A percentile compares a stretch with the other conserved stretches of the same genome.
phyloP scores from a whole-genome alignment of 2,329 filamentous ascomycete species.

The Magnaporthiopsis incrustans region DNA sequence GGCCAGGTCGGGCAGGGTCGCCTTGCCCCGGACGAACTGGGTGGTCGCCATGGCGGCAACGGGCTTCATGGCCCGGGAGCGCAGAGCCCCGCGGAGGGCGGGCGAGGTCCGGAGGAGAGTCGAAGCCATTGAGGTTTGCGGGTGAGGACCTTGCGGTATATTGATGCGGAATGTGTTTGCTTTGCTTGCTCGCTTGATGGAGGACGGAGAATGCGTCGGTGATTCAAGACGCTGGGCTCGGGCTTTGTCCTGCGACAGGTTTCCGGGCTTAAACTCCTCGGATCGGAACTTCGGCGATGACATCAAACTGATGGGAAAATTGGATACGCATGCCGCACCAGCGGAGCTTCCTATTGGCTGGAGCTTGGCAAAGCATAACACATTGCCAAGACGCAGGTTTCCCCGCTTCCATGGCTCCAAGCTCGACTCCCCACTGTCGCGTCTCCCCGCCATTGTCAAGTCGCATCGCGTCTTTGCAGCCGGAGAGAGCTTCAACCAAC shows the following conservation, averaged over 20 bases:
- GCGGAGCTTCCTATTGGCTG: neutral
- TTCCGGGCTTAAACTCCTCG: neutral
- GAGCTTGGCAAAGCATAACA: neutral
- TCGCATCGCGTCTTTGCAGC: neutral
- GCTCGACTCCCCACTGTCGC: neutral
- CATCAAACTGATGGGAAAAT: constrained; percentile 6
- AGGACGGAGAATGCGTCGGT: neutral
- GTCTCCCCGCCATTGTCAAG: neutral
- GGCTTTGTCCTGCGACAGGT: neutral
- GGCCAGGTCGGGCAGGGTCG: constrained; percentile 81
- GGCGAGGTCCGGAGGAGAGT: constrained; percentile 65
- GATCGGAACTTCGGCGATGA: constrained; percentile 7
- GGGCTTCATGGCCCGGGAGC: constrained; percentile 55
- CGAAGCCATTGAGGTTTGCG: constrained; percentile 55
- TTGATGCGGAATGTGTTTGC: neutral
- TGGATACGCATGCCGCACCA: neutral
- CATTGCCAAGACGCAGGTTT: too few species aligned
- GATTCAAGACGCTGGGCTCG: neutral
- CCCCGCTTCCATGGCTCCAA: neutral
- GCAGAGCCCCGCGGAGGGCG: constrained; percentile 61
- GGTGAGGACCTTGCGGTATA: neutral
- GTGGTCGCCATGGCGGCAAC: constrained; percentile 60
- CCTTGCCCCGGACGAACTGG: constrained; percentile 78
- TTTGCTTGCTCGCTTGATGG: neutral
- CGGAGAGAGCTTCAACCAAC: neutral